A percentile compares a stretch with the other conserved stretches of the same genome.
Evolutionary conservation across 176 grass and related monocot genomes (phyloP).

Genomic region (Tuctoria greenei): DNA sequence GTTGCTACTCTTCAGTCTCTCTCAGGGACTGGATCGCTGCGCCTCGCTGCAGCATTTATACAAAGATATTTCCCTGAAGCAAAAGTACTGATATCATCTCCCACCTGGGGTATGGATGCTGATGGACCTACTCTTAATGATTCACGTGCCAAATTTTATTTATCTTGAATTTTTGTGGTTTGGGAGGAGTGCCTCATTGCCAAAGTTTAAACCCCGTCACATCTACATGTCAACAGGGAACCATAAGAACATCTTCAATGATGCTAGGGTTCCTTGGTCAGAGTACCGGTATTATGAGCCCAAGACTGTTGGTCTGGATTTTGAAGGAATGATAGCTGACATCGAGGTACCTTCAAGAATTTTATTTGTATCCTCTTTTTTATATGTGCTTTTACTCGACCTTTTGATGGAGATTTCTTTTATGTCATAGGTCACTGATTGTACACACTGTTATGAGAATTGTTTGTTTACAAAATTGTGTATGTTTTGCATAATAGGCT

Average conservation of each 20-base stretch:
- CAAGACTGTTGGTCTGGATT: slow-evolving; percentile 95
- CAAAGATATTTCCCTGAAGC: slow-evolving; percentile 91
- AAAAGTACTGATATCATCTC: slow-evolving; percentile 94
- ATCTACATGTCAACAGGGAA: slow-evolving; percentile 60
- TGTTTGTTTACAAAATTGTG: slow-evolving; percentile 27
- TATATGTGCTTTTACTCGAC: not conserved
- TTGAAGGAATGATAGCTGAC: slow-evolving; percentile 93
- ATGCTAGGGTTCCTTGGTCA: slow-evolving; percentile 96
- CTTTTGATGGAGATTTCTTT: not conserved
- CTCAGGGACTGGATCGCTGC: slow-evolving; percentile 86
- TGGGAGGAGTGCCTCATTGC: not conserved
- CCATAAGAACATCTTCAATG: slow-evolving; percentile 99
- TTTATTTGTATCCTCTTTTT: not conserved
- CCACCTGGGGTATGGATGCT: slow-evolving; percentile 75
- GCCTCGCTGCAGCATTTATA: slow-evolving; percentile 93
- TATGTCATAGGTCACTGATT: not conserved
- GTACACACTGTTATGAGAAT: not conserved
- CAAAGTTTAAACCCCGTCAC: not conserved
- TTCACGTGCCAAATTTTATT: not conserved
- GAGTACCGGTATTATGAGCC: slow-evolving; percentile 96
- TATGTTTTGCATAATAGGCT: slow-evolving; percentile 52
- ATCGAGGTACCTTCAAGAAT: slow-evolving; percentile 61
- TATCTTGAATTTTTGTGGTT: slow-evolving; percentile 11
- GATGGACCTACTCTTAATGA: slow-evolving; percentile 24
- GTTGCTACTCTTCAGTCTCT: slow-evolving; percentile 93